These are phyloP conservation scores for Tolypocladium sp. DNA, from an alignment of 2,329 filamentous ascomycete genomes.

Conservation along the genomic window DNA sequence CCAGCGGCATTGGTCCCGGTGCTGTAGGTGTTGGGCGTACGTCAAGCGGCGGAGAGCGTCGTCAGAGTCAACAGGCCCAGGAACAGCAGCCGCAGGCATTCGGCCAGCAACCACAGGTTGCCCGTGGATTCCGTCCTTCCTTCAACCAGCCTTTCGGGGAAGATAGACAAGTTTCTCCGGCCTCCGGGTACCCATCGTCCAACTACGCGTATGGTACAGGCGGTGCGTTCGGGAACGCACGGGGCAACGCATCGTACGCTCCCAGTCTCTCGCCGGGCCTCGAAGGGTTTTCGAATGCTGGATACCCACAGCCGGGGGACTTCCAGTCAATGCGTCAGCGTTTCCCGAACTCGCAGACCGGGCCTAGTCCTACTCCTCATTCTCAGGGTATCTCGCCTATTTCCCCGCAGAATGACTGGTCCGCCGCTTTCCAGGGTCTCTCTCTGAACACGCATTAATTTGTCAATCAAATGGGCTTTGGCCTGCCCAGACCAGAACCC, in stretches of 20 bases:
- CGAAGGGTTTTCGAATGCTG: constrained; percentile 18
- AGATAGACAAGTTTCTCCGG: constrained; percentile 30
- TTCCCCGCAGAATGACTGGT: constrained; percentile 48
- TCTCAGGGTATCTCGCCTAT: constrained; percentile 31
- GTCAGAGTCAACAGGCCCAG: constrained; percentile 35
- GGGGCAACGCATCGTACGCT: constrained; percentile 19
- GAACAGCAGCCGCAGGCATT: constrained; percentile 24
- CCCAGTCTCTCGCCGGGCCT: constrained; percentile 16
- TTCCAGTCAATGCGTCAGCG: constrained; percentile 39
- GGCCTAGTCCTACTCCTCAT: constrained; percentile 24
- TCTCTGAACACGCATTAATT: constrained; percentile 56
- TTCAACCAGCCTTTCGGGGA: constrained; percentile 31
- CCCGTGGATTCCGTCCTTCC: constrained; percentile 31
- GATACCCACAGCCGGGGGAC: constrained; percentile 27
- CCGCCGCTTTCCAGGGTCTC: constrained; percentile 56
- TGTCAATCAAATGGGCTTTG: neutral
- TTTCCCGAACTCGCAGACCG: constrained; percentile 31
- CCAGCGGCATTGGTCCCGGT: constrained; percentile 57
- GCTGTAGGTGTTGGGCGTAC: constrained; percentile 51
- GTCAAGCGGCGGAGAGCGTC: constrained; percentile 32
- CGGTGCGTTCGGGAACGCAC: constrained; percentile 22
- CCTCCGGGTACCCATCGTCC: constrained; percentile 23
- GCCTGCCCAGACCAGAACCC: too few relatives aligned
- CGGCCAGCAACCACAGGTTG: constrained; percentile 23
- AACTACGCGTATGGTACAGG: constrained; percentile 25